These are phyloP conservation scores for Neltuma alba DNA, from an alignment of 306 rosid genomes.

Conservation along the genomic window DNA sequence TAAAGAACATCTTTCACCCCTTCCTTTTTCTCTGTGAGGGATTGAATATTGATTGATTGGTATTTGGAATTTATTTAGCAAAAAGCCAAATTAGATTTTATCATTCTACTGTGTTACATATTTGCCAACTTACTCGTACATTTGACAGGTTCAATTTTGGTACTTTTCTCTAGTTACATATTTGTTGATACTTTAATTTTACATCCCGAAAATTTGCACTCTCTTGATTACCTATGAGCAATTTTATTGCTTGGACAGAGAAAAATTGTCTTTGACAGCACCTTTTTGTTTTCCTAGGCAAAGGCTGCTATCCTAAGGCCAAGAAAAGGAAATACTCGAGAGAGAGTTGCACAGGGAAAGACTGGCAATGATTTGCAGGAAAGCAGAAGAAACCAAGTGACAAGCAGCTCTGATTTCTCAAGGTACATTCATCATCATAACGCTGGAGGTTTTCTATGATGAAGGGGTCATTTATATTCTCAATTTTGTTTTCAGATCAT, in stretches of 20 bases:
- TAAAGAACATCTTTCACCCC: not conserved
- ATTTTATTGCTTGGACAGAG: conserved; percentile 16
- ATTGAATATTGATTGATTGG: not conserved
- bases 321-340: conserved; percentile 60
- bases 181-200: not conserved
- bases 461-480: conserved; percentile 19
- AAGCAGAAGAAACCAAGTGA: conserved; percentile 59
- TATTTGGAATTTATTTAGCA: not conserved
- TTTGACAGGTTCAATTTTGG: not conserved
- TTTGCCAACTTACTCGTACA: not conserved
- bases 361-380: conserved; percentile 54
- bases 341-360: conserved; percentile 64
- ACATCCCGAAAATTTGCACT: not conserved
- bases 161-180: not conserved
- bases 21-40: not conserved
- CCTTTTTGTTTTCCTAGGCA: conserved; percentile 55
- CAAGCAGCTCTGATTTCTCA: conserved; percentile 77
- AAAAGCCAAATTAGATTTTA: not conserved
- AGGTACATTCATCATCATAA: conserved; percentile 56
- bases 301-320: conserved; percentile 84
- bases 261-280: conserved; percentile 13
- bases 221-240: conserved; percentile 8
- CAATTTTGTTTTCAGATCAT: conserved; percentile 50
- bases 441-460: conserved; percentile 36
- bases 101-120: not conserved